Percentiles rank a stretch among this genome's conserved stretches.
Evolutionary conservation across 768 basidiomycete genomes (phyloP).

Genomic region (Tricholoma furcatifolium): DNA sequence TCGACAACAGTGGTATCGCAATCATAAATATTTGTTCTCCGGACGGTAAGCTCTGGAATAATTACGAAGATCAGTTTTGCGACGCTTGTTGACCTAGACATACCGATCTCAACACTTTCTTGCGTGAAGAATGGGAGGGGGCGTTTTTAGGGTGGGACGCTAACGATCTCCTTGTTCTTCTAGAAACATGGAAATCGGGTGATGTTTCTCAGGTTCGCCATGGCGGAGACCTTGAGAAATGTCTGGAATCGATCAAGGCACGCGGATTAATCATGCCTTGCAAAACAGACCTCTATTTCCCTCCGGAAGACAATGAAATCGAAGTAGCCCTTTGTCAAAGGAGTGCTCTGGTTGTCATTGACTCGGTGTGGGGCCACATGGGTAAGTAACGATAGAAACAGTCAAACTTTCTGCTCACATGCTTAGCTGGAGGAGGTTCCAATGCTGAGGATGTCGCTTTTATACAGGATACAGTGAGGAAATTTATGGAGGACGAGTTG

Average conservation of each 20-base stretch:
- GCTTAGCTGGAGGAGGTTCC: slow-evolving; percentile 43
- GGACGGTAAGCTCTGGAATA: slow-evolving; percentile 31
- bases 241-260: slow-evolving; percentile 43
- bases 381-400: slow-evolving; percentile 29
- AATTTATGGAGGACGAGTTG: slow-evolving; percentile 40
- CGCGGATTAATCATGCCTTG: slow-evolving; percentile 57
- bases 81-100: slow-evolving; percentile 29
- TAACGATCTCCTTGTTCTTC: slow-evolving; percentile 49
- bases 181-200: slow-evolving; percentile 50
- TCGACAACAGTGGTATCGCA: slow-evolving; percentile 48
- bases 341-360: slow-evolving; percentile 49
- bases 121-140: slow-evolving; percentile 52
- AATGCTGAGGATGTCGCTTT: slow-evolving; percentile 40
- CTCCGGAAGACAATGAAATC: slow-evolving; percentile 56
- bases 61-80: neutral
- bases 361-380: slow-evolving; percentile 58
- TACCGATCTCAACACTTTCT: slow-evolving; percentile 45
- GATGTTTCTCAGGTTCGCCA: slow-evolving; percentile 46
- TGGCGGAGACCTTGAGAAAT: slow-evolving; percentile 39
- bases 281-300: slow-evolving; percentile 59
- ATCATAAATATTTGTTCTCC: slow-evolving; percentile 41
- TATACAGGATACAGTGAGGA: slow-evolving; percentile 39
- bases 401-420: neutral
- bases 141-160: slow-evolving; percentile 49
- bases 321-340: slow-evolving; percentile 44